phyloP scores from a whole-genome alignment of 1,284 basidiomycete species.

The Chondrostereum purpureum region DNA sequence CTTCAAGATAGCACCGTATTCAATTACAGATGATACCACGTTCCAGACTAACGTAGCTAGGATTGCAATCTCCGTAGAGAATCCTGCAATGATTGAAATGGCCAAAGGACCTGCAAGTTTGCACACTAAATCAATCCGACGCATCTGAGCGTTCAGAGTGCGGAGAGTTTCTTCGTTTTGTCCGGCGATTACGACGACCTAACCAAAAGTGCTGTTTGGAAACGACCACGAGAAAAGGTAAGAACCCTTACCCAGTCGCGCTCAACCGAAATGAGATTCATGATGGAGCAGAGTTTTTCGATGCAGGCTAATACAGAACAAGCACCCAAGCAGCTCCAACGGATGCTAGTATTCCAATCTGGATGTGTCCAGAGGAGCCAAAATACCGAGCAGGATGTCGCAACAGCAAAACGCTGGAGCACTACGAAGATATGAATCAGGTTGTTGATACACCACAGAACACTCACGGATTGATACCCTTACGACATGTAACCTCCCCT shows the following conservation, averaged over 20 bases:
- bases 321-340: conserved; percentile 4
- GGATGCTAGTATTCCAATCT: neutral
- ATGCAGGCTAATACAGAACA: conserved; percentile 17
- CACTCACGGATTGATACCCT: conserved; percentile 17
- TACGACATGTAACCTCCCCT: conserved; percentile 16
- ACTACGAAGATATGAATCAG: too few relatives aligned
- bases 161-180: conserved; percentile 2
- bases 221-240: neutral
- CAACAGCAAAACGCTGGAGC: conserved; percentile 14
- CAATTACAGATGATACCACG: conserved; percentile 15
- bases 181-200: conserved; percentile 13
- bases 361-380: conserved; percentile 9
- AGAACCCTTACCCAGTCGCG: conserved; percentile 17
- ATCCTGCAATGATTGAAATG: conserved; percentile 19
- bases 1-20: conserved; percentile 18
- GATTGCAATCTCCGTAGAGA: conserved; percentile 17
- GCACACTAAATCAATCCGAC: conserved; percentile 21
- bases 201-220: neutral
- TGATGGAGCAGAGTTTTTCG: conserved; percentile 13
- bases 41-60: conserved; percentile 13
- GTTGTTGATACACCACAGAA: too few relatives aligned
- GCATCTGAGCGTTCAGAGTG: conserved; percentile 21
- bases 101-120: conserved; percentile 19
- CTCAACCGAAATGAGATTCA: conserved; percentile 19
- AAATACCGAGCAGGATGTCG: conserved; percentile 15